Base-by-base conservation (phyloP, 129 eudicot genomes). In the Centrapalus pauciflorus region DNA sequence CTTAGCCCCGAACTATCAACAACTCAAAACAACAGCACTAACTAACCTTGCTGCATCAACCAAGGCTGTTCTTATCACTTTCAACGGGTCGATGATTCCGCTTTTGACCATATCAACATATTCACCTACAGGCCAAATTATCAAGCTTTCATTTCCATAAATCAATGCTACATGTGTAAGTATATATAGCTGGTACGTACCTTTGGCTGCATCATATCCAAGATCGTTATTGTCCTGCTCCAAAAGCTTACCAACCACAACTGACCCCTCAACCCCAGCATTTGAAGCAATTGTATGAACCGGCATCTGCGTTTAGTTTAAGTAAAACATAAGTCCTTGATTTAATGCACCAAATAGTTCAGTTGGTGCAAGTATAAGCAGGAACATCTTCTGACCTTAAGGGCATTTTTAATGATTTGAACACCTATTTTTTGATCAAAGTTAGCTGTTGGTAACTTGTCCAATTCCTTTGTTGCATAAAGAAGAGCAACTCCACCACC, bases 151-250 rank as follows among this genome's bases (percentile, higher is more conserved):
- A 64, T 40, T 26, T 25, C 25, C n/a, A n/a, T n/a, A n/a, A n/a
- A n/a, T n/a, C n/a, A n/a, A n/a, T n/a, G n/a, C n/a, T n/a, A n/a
- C n/a, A n/a, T n/a, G n/a, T n/a, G n/a, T n/a, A n/a, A 14, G 12
- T 43, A 9, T 40, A 7, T 64, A 64, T 64, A 41, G 20, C n/a
- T 12, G 33, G 34, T 19, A 28, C 24, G 33, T 11, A 85, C 95
- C 95, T 84, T 88, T 88, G 40, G 96, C 92, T 5, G 92, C 96
- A 76, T 88, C 92, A 66, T 85, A 88, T 35, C 96, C 96, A 67
- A 82, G 85, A 57, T 88, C 89, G 6, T 82, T 82, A 73, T 82
- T 71, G 1, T 88, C 89, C 71, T 83, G 83, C 68, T 84, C 92
- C 82, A 88, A 61, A 61, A 88, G 83, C 75, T 88, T 88, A 66